These are phyloP conservation scores for Gymnopus androsaceus DNA, from an alignment of 1,284 basidiomycete genomes.

Conservation along the genomic window DNA sequence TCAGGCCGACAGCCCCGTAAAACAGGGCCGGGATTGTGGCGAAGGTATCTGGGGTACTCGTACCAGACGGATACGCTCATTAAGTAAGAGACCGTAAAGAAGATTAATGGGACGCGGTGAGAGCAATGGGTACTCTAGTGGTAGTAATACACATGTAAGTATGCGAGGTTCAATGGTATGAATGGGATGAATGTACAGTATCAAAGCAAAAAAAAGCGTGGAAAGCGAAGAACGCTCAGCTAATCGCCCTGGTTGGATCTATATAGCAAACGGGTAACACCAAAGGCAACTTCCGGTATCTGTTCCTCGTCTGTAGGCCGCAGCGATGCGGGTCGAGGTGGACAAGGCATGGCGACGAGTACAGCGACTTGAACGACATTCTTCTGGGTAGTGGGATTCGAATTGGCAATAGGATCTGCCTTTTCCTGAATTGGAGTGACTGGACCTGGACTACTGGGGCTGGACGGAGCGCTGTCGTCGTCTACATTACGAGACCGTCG, in stretches of 20 bases:
- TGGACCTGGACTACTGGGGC: constrained; percentile 6
- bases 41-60: no score
- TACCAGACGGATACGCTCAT: no score
- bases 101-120: no score
- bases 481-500: background rate
- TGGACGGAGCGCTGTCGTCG: background rate
- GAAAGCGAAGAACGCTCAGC: no score
- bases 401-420: constrained; percentile 4
- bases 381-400: background rate
- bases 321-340: constrained; percentile 5
- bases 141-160: no score
- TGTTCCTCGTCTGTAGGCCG: constrained; percentile 34
- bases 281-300: constrained; percentile 50
- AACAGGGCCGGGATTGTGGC: no score
- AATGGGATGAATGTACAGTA: no score
- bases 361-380: constrained; percentile 52
- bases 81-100: no score
- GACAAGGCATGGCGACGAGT: constrained; percentile 64
- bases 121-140: no score
- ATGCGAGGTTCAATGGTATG: no score
- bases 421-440: constrained; percentile 12
- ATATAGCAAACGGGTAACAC: constrained; percentile 37
- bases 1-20: no score
- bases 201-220: no score
- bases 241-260: background rate